Conservation (phyloP, 768 basidiomycete species). For the Lactifluus echinatus region DNA sequence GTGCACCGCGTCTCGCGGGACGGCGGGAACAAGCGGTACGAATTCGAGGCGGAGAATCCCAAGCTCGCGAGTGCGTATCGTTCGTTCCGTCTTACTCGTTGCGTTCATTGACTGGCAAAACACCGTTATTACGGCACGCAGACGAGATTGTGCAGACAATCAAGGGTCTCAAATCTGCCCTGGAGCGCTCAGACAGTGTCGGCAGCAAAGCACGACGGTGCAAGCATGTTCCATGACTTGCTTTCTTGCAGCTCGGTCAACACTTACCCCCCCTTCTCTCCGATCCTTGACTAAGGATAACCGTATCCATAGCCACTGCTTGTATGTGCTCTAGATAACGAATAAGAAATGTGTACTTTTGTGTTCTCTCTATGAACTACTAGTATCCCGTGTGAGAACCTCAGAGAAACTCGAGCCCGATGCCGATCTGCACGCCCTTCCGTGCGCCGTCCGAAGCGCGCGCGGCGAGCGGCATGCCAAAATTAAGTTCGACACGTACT, state of each 20-base stretch:
- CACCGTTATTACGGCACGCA: constrained; percentile 22
- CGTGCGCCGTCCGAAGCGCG: constrained; percentile 55
- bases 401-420: constrained; percentile 72
- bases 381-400: neutral
- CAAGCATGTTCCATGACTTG: constrained; percentile 31
- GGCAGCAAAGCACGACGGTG: constrained; percentile 51
- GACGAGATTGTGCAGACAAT: constrained; percentile 75
- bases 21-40: constrained; percentile 80
- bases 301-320: constrained; percentile 9
- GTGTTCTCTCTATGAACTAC: neutral
- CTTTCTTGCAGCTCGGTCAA: neutral
- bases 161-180: constrained; percentile 49
- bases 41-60: constrained; percentile 90
- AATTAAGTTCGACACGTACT: constrained; percentile 79
- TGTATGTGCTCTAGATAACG: constrained; percentile 12
- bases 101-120: neutral
- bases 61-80: constrained; percentile 62
- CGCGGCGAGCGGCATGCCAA: constrained; percentile 73
- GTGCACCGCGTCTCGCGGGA: constrained; percentile 50
- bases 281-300: neutral
- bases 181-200: constrained; percentile 58
- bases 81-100: neutral
- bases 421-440: constrained; percentile 72
- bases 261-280: neutral
- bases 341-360: constrained; percentile 13